Evolutionary conservation across 1,284 basidiomycete genomes (phyloP), one percentile per base, ranked within the genome.

Genomic region (Austroboletus niveus): DNA sequence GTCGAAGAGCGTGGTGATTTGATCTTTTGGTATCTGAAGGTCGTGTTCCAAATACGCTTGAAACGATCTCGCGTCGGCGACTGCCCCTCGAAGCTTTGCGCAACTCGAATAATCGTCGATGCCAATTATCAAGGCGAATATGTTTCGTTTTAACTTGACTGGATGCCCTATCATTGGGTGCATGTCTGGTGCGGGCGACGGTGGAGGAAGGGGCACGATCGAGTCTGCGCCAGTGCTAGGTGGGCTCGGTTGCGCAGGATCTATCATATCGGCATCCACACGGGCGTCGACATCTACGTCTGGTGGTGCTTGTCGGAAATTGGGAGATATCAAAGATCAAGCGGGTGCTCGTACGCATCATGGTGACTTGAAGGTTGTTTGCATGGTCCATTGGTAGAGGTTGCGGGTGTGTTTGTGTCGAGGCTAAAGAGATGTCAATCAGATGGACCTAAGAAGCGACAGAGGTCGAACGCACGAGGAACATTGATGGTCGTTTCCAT

Each of bases 111-210:
- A 85, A 49, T 72, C 69, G 63, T 84, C 76, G 52, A 85, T 78
- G 36, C 81, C 84, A 52, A 85, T 74, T 51, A 85, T 68, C 51
- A 84, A 69, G 17, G 80, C 81, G 51, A 83, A 84, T 45, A 81
- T 47, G 20, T 32, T 42, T 24, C 29, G 39, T 48, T 45, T 52
- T n/a, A 6, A 44, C 27, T 12, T 45, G 42, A 10, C 27, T 15
- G 17, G 35, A 30, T 22, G 43, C 17, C 38, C 20, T 12, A 38
- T 22, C 15, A 17, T 35, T 14, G 29, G 20, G 20, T 27, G 3
- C 54, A 54, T 51, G 22, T 44, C 27, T 17, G 29, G 15, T 31
- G 20, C 20, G 14, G 20, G n/a, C 22, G 17, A 30, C 9, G 24
- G 30, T 24, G 12, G 24, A 6, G 38, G 27, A 8, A n/a, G 10